Conservation (phyloP, 768 basidiomycete genomes). For the Candolleomyces aberdarensis region DNA sequence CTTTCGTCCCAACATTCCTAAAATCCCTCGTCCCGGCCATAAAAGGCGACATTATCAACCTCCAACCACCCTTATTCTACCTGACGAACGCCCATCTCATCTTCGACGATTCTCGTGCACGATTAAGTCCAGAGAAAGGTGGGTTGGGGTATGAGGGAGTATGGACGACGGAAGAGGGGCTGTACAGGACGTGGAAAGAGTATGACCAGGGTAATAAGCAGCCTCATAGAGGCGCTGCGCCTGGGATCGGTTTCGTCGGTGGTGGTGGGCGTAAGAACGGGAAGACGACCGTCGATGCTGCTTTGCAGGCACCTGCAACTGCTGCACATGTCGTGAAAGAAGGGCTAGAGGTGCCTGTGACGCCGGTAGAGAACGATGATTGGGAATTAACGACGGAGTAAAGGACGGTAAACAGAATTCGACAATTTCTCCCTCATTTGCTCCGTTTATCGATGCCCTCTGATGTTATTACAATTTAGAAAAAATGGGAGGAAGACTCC, state of each 20-base stretch:
- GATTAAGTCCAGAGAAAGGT: constrained; percentile 49
- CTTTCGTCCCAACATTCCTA: constrained; percentile 24
- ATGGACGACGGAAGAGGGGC: constrained; percentile 56
- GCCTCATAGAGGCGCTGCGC: not conserved
- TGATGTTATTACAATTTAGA: too few species aligned
- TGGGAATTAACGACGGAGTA: too few species aligned
- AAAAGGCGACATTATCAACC: constrained; percentile 46
- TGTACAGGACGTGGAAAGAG: constrained; percentile 55
- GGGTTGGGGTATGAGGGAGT: constrained; percentile 61
- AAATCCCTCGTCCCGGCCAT: constrained; percentile 41
- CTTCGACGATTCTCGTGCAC: constrained; percentile 65
- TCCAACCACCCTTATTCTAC: constrained; percentile 59
- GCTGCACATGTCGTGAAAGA: not conserved
- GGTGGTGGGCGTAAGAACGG: not conserved
- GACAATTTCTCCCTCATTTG: too few species aligned
- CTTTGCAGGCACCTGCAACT: not conserved
- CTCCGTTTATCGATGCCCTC: too few species aligned
- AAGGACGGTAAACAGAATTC: too few species aligned
- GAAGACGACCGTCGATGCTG: not conserved
- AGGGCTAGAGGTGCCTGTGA: not conserved
- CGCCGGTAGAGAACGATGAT: too few species aligned
- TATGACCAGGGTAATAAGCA: constrained; percentile 26
- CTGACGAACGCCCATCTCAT: constrained; percentile 53
- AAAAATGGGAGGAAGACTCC: too few species aligned
- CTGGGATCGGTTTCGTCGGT: not conserved